Percentiles rank a stretch among this genome's conserved stretches.
These are phyloP conservation scores for Quillaja saponaria DNA, from an alignment of 306 rosid species.

Conservation along the genomic window DNA sequence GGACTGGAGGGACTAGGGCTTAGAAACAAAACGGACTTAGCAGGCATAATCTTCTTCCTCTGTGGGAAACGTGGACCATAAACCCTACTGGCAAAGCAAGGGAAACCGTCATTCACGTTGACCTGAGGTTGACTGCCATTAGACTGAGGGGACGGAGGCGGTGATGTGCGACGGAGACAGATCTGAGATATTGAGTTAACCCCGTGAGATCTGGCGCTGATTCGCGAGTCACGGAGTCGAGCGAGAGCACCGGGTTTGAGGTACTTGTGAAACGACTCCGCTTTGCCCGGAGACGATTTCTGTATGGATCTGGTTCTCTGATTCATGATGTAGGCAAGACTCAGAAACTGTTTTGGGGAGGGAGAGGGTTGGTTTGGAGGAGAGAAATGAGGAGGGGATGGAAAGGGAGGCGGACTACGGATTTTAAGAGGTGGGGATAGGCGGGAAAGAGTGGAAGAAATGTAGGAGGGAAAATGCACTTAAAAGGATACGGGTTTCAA, in stretches of 20 bases:
- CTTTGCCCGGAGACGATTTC: slow-evolving; percentile 27
- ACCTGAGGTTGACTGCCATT: slow-evolving; percentile 24
- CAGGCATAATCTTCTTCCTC: slow-evolving; percentile 71
- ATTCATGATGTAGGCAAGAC: slow-evolving; percentile 34
- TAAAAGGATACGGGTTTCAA: slow-evolving; percentile 42
- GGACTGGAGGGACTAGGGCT: slow-evolving; percentile 37
- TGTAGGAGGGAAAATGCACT: not conserved
- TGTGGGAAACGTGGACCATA: slow-evolving; percentile 66
- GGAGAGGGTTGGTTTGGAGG: not conserved
- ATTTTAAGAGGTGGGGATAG: slow-evolving; percentile 39
- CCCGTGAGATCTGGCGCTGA: slow-evolving; percentile 45
- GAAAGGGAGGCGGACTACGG: slow-evolving; percentile 2
- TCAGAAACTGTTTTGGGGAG: not conserved
- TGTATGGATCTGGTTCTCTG: slow-evolving; percentile 28
- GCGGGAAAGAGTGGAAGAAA: slow-evolving; percentile 40
- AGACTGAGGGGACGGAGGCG: slow-evolving; percentile 31
- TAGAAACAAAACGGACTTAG: slow-evolving; percentile 53
- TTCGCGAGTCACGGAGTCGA: slow-evolving; percentile 58
- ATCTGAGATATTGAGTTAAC: slow-evolving; percentile 34
- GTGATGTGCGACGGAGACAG: slow-evolving; percentile 32
- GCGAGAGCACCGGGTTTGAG: slow-evolving; percentile 67
- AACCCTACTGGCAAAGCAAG: slow-evolving; percentile 50
- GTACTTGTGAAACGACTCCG: slow-evolving; percentile 47
- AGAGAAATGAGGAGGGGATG: not conserved
- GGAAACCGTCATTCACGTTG: slow-evolving; percentile 40